Evolutionary conservation across 1,139 yeast genomes (phyloP).

Genomic region (Saccharomyces pastorianus): DNA sequence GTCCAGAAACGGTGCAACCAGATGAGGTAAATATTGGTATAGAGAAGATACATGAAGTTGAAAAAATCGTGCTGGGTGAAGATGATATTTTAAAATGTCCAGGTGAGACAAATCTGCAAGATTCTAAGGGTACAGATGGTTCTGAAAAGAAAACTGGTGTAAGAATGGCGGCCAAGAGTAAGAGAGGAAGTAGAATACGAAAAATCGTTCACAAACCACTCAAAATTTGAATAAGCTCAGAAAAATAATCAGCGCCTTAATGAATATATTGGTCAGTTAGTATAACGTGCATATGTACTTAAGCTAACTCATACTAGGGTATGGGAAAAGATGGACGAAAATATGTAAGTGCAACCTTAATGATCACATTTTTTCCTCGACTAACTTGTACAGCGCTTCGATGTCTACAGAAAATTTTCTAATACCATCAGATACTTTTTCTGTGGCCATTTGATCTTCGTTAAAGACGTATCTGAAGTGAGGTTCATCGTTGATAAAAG

Average conservation of each 20-base stretch:
- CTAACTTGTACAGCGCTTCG: conserved; percentile 63
- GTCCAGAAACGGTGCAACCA: neutral
- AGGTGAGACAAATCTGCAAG: neutral
- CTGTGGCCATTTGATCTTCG: conserved; percentile 98
- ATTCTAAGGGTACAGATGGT: neutral
- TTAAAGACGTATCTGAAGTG: conserved; percentile 81
- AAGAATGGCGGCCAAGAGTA: neutral
- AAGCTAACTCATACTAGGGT: neutral
- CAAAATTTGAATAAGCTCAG: neutral
- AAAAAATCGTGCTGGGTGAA: neutral
- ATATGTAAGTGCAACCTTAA: conserved; percentile 1
- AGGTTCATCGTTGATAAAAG: conserved; percentile 78
- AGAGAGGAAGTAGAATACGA: neutral
- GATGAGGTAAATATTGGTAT: too few relatives aligned
- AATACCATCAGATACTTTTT: conserved; percentile 94
- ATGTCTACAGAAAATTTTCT: conserved; percentile 93
- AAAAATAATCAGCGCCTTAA: neutral
- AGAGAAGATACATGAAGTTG: neutral
- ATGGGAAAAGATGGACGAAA: neutral
- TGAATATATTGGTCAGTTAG: neutral
- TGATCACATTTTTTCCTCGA: conserved; percentile 59
- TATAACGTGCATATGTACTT: neutral
- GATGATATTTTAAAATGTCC: neutral
- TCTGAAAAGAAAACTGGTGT: neutral
- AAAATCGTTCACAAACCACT: conserved; percentile 2